These are phyloP conservation scores for Trifolium pratense DNA, from an alignment of 306 rosid genomes.

Conservation along the genomic window DNA sequence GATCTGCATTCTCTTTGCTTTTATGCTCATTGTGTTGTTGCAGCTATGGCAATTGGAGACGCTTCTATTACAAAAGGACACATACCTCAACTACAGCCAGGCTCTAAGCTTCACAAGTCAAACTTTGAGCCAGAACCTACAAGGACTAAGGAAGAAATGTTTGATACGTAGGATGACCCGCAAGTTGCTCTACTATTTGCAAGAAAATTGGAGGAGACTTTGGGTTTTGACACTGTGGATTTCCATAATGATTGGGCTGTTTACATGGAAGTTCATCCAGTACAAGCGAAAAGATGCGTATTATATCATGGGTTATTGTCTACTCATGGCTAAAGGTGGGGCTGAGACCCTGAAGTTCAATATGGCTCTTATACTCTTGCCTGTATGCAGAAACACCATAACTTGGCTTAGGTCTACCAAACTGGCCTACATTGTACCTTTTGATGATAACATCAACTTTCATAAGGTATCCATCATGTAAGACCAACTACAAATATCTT, in stretches of 20 bases:
- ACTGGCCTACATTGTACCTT: constrained; percentile 68
- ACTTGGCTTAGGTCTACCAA: constrained; percentile 91
- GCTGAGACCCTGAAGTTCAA: constrained; percentile 94
- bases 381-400: constrained; percentile 94
- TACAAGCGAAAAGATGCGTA: constrained; percentile 68
- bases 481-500: too few species aligned
- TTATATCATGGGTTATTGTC: constrained; percentile 84
- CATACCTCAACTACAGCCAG: constrained; percentile 92
- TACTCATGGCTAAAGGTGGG: constrained; percentile 84
- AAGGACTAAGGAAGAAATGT: constrained; percentile 74
- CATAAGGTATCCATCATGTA: constrained; percentile 69
- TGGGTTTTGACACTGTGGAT: constrained; percentile 86
- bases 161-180: constrained; percentile 75
- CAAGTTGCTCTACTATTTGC: constrained; percentile 70
- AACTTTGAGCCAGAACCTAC: constrained; percentile 97
- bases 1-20: background rate
- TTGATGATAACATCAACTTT: constrained; percentile 98
- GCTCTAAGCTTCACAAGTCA: constrained; percentile 98
- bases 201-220: constrained; percentile 90
- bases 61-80: constrained; percentile 89
- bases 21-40: background rate
- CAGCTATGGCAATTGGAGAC: constrained; percentile 99
- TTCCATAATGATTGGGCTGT: constrained; percentile 74
- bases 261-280: constrained; percentile 82
- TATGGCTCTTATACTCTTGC: constrained; percentile 91